phyloP scores from a whole-genome alignment of 306 rosid genomes.

The Quercus aquifolioides region DNA sequence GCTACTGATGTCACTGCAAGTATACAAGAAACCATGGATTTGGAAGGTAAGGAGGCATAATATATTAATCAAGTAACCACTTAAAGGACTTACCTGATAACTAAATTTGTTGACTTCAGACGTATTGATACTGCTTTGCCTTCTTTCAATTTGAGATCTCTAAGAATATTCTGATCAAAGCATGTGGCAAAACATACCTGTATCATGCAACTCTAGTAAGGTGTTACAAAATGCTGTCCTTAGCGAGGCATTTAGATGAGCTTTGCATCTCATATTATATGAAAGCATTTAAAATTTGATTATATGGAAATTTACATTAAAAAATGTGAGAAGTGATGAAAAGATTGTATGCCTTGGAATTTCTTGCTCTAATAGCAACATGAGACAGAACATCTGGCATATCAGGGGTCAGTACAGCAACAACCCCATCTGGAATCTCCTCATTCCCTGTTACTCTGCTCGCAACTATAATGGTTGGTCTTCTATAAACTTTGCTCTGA shows the following conservation, averaged over 20 bases:
- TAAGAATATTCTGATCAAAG: constrained; percentile 26
- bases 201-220: background rate
- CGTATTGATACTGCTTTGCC: constrained; percentile 31
- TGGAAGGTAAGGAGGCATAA: background rate
- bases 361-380: constrained; percentile 38
- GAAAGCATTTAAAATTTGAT: background rate
- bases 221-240: background rate
- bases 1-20: constrained; percentile 23
- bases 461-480: constrained; percentile 24
- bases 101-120: constrained; percentile 19
- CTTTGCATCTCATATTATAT: background rate
- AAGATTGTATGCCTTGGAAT: constrained; percentile 21
- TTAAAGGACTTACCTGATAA: constrained; percentile 23
- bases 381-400: constrained; percentile 36
- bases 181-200: constrained; percentile 46
- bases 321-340: background rate
- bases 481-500: constrained; percentile 23
- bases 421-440: constrained; percentile 37
- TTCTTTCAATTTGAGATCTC: constrained; percentile 29
- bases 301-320: background rate
- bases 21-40: background rate
- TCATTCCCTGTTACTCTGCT: constrained; percentile 31
- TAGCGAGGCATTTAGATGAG: background rate
- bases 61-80: background rate
- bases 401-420: constrained; percentile 39